Base-by-base conservation (phyloP, 2,329 filamentous ascomycete genomes). In the Beauveria bassiana region DNA sequence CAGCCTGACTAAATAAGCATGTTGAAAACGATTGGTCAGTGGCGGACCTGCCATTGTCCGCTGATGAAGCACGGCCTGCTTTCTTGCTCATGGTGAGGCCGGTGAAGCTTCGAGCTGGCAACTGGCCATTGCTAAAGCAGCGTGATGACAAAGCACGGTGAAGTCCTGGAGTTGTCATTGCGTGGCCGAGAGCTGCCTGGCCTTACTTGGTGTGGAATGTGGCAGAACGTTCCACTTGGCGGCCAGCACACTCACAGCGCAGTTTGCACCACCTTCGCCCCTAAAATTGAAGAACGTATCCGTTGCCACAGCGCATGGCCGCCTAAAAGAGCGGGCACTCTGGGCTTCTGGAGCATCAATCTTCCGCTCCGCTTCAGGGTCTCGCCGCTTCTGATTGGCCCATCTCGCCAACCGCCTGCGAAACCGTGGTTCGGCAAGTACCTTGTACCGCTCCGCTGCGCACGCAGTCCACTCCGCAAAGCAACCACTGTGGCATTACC, bases 361-460 rank as follows among this genome's bases (percentile, higher is more conserved):
- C 61, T 71, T 75, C 74, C 74, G 74, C 61, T 64, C 70, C 72
- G 66, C 54, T 46, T 49, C 65, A 68, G 63, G 66, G 66, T 65
- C 63, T 66, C 3, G 6, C 55, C 67, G 67, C 65, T 66, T 73
- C 67, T 71, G 69, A 76, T 76, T 76, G 73, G 73, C 67, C 61
- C 65, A 65, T 64, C 61, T 52, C 54, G 45, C 45, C 59, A 56
- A 64, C 66, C 49, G 40, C 45, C 34, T 40, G 55, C 55, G 22
- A 47, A 38, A 20, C 43, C 16, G 49, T 46, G 31, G 59, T 40
- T 46, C 61, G 57, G 52, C 57, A 56, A 52, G 61, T 61, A 61
- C 56, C 50, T 55, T 49, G 60, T 61, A 61, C 58, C 42, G 14
- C 43, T 49, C 51, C 59, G 49, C 14, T 38, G 43, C 18, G 46